These are phyloP conservation scores for Gregarina niphandrodes DNA, from an alignment of 169 alveolate genomes.

Conservation along the genomic window DNA sequence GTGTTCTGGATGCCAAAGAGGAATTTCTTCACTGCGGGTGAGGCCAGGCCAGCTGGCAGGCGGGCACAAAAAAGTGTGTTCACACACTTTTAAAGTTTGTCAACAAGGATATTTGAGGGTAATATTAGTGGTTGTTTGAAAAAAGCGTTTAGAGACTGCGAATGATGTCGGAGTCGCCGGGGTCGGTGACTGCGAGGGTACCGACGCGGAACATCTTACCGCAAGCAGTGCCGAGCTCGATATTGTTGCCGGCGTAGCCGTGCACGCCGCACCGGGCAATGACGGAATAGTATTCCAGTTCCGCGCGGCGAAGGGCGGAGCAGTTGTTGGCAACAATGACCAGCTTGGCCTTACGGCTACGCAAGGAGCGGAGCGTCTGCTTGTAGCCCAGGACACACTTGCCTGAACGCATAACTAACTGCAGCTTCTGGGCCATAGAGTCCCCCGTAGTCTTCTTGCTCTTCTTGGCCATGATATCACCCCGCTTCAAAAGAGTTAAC, in stretches of 20 bases:
- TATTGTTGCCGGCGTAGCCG: constrained; percentile 74
- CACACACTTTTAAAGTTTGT: no score
- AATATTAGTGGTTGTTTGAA: no score
- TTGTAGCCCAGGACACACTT: constrained; percentile 77
- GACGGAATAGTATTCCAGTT: constrained; percentile 89
- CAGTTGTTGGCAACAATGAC: constrained; percentile 80
- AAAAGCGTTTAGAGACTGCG: no score
- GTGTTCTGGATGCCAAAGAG: no score
- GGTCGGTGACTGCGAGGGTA: constrained; percentile 71
- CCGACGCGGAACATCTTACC: constrained; percentile 85
- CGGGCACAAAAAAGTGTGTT: no score
- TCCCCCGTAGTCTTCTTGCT: constrained; percentile 43
- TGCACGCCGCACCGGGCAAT: constrained; percentile 76
- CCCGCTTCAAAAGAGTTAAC: no score
- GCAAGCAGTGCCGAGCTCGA: constrained; percentile 82
- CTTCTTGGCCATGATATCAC: constrained; percentile 8
- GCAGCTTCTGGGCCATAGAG: constrained; percentile 73
- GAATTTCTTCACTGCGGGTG: no score
- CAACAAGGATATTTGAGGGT: no score
- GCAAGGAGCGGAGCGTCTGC: constrained; percentile 70
- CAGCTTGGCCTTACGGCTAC: constrained; percentile 74
- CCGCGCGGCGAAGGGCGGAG: constrained; percentile 88
- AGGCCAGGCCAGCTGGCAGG: no score
- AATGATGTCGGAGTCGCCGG: constrained; percentile 91
- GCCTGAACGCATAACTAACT: constrained; percentile 89